Evolutionary conservation across 306 rosid genomes (phyloP).

Genomic region (Glycine tomentella): DNA sequence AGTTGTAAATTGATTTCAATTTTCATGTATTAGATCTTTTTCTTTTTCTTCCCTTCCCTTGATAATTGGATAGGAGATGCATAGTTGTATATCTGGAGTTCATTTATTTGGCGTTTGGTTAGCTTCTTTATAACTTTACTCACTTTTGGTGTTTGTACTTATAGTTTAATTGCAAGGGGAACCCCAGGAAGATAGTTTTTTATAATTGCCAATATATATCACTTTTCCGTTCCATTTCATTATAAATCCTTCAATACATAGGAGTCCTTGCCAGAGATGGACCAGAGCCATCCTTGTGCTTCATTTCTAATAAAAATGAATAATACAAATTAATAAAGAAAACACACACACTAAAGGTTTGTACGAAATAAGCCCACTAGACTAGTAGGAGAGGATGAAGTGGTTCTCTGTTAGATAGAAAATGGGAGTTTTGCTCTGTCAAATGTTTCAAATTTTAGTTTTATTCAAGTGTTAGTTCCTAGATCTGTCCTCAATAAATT

Average conservation of each 20-base stretch:
- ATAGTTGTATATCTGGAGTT: background rate
- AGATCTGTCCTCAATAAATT: background rate
- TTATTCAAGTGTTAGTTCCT: background rate
- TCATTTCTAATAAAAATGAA: conserved; percentile 4
- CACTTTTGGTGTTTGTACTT: conserved; percentile 5
- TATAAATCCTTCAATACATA: conserved; percentile 2
- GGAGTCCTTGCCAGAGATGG: background rate
- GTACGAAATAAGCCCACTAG: background rate
- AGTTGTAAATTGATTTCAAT: background rate
- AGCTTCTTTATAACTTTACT: background rate
- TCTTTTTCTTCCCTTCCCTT: background rate
- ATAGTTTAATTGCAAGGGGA: conserved; percentile 9
- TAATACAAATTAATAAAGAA: background rate
- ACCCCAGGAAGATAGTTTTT: background rate
- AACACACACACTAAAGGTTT: background rate
- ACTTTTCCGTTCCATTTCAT: background rate
- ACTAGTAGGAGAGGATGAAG: background rate
- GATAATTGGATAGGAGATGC: background rate
- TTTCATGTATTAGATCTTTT: background rate
- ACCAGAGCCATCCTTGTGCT: conserved; percentile 24
- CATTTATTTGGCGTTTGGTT: conserved; percentile 4
- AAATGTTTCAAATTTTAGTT: background rate
- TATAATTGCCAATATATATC: background rate
- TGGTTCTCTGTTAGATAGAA: background rate
- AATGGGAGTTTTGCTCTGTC: background rate